Evolutionary conservation across 2,329 filamentous ascomycete species (phyloP).

Genomic region (Sclerotinia spermophila): DNA sequence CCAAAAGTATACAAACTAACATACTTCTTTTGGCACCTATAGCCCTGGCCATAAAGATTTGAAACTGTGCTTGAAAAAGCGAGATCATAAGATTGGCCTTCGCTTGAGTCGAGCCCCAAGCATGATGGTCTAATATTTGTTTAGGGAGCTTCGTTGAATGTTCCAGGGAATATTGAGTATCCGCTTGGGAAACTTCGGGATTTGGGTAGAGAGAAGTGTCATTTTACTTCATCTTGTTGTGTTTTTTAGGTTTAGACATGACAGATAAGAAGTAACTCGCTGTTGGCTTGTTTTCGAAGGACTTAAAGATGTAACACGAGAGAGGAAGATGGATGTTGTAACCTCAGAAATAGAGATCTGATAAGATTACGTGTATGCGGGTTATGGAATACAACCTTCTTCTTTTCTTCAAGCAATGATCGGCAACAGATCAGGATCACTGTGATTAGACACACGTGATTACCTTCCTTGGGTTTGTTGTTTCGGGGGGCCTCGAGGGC

Average conservation of each 20-base stretch:
- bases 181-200: conserved; percentile 41
- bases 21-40: conserved; percentile 30
- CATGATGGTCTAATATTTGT: conserved; percentile 44
- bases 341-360: neutral
- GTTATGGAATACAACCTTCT: neutral
- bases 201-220: conserved; percentile 43
- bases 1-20: neutral
- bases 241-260: neutral
- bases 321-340: neutral
- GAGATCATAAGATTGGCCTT: conserved; percentile 31
- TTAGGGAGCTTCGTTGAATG: conserved; percentile 44
- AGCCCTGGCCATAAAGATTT: conserved; percentile 28
- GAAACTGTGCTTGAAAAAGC: conserved; percentile 29
- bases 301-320: neutral
- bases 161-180: conserved; percentile 43
- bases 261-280: neutral
- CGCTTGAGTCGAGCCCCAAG: conserved; percentile 27
- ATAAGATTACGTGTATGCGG: conserved; percentile 1
- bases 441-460: neutral
- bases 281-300: neutral
- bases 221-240: conserved; percentile 31
- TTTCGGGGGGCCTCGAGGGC: no score
- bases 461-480: neutral
- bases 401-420: no score
- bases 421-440: neutral